Evolutionary conservation across 257 asterid genomes (phyloP).

Genomic region (Gentiana dahurica): DNA sequence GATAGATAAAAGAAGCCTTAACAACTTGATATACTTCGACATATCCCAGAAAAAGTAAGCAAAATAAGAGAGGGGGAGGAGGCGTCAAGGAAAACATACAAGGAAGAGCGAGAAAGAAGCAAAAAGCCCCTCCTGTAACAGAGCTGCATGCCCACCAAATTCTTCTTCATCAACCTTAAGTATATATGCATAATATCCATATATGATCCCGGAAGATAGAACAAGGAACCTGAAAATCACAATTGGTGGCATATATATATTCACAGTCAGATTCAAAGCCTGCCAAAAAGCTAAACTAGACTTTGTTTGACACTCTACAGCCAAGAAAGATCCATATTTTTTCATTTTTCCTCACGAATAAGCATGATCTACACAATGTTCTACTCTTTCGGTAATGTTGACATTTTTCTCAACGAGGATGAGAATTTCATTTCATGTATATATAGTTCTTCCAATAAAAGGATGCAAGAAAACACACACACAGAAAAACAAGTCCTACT

Average conservation of each 20-base stretch:
- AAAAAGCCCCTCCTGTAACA: conserved; percentile 91
- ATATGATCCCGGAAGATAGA: conserved; percentile 68
- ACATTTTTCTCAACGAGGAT: too few species aligned
- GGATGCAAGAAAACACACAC: too few species aligned
- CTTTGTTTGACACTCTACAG: too few species aligned
- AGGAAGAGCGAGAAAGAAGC: conserved; percentile 85
- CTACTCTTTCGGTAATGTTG: too few species aligned
- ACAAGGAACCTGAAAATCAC: conserved; percentile 46
- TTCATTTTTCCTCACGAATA: too few species aligned
- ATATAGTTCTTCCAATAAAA: too few species aligned
- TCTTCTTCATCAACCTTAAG: conserved; percentile 92
- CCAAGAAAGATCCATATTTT: too few species aligned
- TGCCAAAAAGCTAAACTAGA: too few species aligned
- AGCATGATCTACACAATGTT: too few species aligned
- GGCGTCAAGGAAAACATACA: conserved; percentile 25
- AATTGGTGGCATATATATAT: conserved; percentile 6
- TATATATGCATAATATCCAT: conserved; percentile 64
- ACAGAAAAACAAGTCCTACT: too few species aligned
- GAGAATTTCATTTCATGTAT: too few species aligned
- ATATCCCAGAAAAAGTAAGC: neutral
- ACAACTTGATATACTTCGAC: neutral
- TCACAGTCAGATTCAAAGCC: too few species aligned
- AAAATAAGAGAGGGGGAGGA: neutral
- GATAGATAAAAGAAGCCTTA: neutral
- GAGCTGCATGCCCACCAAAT: conserved; percentile 89